Base-by-base conservation (phyloP, 1,284 basidiomycete species). In the Naganishia liquefaciens region DNA sequence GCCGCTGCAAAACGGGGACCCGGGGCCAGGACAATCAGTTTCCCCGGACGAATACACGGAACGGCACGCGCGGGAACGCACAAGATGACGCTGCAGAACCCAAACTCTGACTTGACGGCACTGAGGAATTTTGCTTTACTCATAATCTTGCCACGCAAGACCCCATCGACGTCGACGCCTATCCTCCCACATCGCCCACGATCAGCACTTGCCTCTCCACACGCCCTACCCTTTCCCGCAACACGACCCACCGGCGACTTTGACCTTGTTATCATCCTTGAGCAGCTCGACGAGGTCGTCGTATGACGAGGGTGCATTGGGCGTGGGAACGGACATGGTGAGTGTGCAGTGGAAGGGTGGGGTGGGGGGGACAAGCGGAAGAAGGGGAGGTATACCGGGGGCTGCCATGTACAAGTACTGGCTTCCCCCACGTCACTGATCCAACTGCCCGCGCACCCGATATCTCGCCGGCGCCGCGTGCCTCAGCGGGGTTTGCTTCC, bases 101-200 rank as follows among this genome's bases (percentile, higher is more conserved):
- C 91, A 76, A 95, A 94, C 0, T 91, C 91, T 65, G 87, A 85
- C 65, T 88, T 86, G n/a, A 84, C 89, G 0, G 90, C 88, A 54
- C 87, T 88, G 33, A 98, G 76, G 74, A 99, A 96, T 80, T 99
- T 99, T 62, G 87, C 83, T 80, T 91, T 96, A 33, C 89, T 90
- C 89, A 96, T 93, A 77, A 89, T 89, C 80, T 97, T 98, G 53
- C 94, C 94, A 53, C 94, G 84, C 17, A 97, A 83, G 21, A 98
- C 86, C 42, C 95, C 95, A 77, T 99, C 95, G 52, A 94, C 91
- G 89, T 76, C 78, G 65, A 79, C n/a, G n/a, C n/a, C n/a, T n/a
- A n/a, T n/a, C n/a, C n/a, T n/a, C n/a, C n/a, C n/a, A n/a, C n/a
- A n/a, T n/a, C n/a, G n/a, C n/a, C n/a, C n/a, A n/a, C n/a, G n/a